Conservation (phyloP, 202 grass and related monocot genomes). For the Carex arenaria region DNA sequence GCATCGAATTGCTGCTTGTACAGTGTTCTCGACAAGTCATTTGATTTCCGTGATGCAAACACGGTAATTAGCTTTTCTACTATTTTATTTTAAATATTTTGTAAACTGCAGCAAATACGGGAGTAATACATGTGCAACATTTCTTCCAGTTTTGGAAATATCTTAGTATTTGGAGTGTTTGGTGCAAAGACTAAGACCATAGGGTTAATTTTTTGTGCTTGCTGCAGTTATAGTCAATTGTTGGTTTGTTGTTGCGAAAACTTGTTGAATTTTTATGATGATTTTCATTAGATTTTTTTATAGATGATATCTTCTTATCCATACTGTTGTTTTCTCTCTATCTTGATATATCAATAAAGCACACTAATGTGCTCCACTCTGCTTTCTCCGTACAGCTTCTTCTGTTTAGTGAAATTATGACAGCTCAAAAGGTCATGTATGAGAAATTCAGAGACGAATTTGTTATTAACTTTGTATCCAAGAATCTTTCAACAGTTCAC, state of each 20-base stretch:
- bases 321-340: neutral
- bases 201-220: neutral
- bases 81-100: neutral
- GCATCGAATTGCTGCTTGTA: slow-evolving; percentile 73
- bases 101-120: neutral
- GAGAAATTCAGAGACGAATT: slow-evolving; percentile 87
- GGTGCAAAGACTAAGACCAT: neutral
- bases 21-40: slow-evolving; percentile 95
- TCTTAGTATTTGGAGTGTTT: neutral
- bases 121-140: neutral
- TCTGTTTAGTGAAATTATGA: slow-evolving; percentile 86
- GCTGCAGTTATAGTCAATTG: neutral
- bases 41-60: slow-evolving; percentile 84
- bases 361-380: neutral
- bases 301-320: neutral
- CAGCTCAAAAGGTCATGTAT: slow-evolving; percentile 95
- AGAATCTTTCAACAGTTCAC: slow-evolving; percentile 53
- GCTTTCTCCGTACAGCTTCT: slow-evolving; percentile 46
- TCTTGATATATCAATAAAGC: neutral
- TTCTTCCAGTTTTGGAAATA: neutral
- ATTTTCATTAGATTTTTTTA: neutral
- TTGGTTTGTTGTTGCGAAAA: neutral
- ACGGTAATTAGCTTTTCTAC: slow-evolving; percentile 39
- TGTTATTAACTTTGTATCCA: slow-evolving; percentile 64
- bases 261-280: neutral